Conservation (phyloP, 345 rosid species). For the Hevea brasiliensis region DNA sequence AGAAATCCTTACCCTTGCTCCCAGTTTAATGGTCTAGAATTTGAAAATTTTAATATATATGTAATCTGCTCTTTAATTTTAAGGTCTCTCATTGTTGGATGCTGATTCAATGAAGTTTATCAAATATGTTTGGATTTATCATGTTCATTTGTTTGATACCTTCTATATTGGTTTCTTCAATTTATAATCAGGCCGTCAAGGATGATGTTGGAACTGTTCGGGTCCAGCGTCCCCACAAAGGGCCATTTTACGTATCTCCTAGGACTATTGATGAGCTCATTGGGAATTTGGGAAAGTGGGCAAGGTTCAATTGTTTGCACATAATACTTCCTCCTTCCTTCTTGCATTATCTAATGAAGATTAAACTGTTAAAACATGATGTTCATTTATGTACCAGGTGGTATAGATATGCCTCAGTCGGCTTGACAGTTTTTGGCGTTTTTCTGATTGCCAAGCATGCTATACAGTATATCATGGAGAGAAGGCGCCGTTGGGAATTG, state of each 20-base stretch:
- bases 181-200: conserved; percentile 62
- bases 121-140: conserved; percentile 6
- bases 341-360: neutral
- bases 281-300: conserved; percentile 75
- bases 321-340: conserved; percentile 7
- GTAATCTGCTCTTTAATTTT: neutral
- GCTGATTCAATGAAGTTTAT: neutral
- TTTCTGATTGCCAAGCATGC: conserved; percentile 61
- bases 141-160: conserved; percentile 7
- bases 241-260: conserved; percentile 90
- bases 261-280: conserved; percentile 63
- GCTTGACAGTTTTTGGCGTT: conserved; percentile 64
- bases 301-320: conserved; percentile 48
- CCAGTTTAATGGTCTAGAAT: too few species aligned
- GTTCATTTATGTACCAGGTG: conserved; percentile 48
- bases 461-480: conserved; percentile 56
- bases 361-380: conserved; percentile 9
- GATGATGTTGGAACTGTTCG: conserved; percentile 86
- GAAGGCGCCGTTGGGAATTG: conserved; percentile 50
- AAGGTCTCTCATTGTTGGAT: neutral
- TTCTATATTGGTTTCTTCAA: conserved; percentile 16
- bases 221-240: conserved; percentile 76
- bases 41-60: too few species aligned
- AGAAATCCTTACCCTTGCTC: neutral
- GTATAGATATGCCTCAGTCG: conserved; percentile 69